Percentiles rank a stretch among this genome's conserved stretches.
phyloP scores from a whole-genome alignment of 768 basidiomycete species.

The Suillus tomentosus region DNA sequence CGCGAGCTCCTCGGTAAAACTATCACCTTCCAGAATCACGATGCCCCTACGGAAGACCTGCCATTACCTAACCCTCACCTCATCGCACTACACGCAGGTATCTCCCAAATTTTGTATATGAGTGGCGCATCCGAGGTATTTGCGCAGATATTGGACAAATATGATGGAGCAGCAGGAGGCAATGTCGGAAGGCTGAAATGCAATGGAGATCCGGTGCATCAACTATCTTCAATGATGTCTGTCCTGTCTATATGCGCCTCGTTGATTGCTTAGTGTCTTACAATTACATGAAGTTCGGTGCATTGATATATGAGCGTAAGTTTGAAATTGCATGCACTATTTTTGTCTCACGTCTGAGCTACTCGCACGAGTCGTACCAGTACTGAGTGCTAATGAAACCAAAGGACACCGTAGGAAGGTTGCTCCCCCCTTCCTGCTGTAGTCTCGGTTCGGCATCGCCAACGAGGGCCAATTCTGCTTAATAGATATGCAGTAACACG shows the following conservation, averaged over 20 bases:
- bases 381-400: too few species aligned
- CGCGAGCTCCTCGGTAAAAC: background rate
- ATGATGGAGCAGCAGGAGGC: background rate
- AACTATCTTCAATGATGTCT: background rate
- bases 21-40: background rate
- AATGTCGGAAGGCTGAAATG: background rate
- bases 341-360: too few species aligned
- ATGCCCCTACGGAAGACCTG: background rate
- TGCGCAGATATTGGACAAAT: background rate
- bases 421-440: too few species aligned
- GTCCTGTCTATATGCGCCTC: background rate
- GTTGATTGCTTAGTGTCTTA: background rate
- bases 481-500: too few species aligned
- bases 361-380: too few species aligned
- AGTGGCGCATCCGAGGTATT: background rate
- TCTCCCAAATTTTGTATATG: slow-evolving; percentile 2
- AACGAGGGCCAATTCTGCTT: too few species aligned
- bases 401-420: too few species aligned
- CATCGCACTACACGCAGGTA: background rate
- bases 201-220: background rate
- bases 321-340: too few species aligned
- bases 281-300: background rate
- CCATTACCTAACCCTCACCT: background rate
- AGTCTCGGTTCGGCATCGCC: too few species aligned
- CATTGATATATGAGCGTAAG: background rate